phyloP scores from a whole-genome alignment of 352 stramenopile species.

The Phytopythium ostracodes region DNA sequence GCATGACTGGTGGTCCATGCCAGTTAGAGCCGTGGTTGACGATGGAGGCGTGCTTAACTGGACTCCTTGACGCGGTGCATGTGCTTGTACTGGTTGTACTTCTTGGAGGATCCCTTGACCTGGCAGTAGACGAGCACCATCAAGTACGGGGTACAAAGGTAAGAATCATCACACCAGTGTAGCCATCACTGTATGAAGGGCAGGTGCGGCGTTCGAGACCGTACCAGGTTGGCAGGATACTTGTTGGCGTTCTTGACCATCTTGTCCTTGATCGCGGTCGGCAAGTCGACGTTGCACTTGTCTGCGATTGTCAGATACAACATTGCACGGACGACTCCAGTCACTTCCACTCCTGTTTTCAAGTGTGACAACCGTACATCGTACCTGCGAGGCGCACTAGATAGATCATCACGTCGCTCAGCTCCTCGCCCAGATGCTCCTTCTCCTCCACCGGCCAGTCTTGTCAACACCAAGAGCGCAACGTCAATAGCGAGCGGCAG shows the following conservation, averaged over 20 bases:
- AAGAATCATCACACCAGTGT: not conserved
- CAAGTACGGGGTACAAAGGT: too few relatives aligned
- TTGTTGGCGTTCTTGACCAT: conserved; percentile 88
- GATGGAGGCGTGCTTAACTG: not conserved
- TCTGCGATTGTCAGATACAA: conserved; percentile 22
- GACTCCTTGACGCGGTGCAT: not conserved
- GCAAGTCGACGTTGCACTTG: conserved; percentile 89
- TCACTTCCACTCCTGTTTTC: too few relatives aligned
- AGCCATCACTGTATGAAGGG: not conserved
- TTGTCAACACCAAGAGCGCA: not conserved
- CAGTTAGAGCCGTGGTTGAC: not conserved
- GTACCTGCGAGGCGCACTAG: conserved; percentile 86
- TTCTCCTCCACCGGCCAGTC: conserved; percentile 49
- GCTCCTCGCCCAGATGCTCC: conserved; percentile 93
- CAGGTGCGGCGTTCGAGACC: not conserved
- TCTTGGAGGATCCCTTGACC: conserved; percentile 73
- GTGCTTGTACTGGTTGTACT: conserved; percentile 81
- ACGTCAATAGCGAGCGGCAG: not conserved
- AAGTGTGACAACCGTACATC: not conserved
- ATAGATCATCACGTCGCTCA: conserved; percentile 97
- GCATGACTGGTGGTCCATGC: not conserved
- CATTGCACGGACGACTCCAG: too few relatives aligned
- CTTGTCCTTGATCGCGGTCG: conserved; percentile 88
- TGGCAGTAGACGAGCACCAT: conserved; percentile 9
- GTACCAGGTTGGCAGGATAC: conserved; percentile 60